phyloP scores from a whole-genome alignment of 208 protist genomes.

The Trypanosoma vivax region DNA sequence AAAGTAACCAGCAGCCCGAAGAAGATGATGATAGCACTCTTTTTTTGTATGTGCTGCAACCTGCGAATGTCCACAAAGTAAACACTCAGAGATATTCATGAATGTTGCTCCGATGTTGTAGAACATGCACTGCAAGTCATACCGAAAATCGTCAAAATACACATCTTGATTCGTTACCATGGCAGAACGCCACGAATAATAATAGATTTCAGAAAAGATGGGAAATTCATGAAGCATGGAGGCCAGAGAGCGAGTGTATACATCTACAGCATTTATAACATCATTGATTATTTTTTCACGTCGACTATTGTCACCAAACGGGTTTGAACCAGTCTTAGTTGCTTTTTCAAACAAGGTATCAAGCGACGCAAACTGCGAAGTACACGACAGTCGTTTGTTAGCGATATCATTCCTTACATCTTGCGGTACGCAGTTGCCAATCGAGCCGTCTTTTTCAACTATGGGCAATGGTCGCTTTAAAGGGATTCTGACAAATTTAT shows the following conservation, averaged over 20 bases:
- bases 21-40: slow-evolving; percentile 52
- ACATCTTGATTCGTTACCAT: slow-evolving; percentile 30
- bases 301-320: slow-evolving; percentile 11
- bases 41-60: slow-evolving; percentile 29
- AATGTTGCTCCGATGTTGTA: slow-evolving; percentile 50
- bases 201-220: slow-evolving; percentile 30
- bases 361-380: slow-evolving; percentile 28
- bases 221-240: slow-evolving; percentile 24
- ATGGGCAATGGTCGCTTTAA: slow-evolving; percentile 14
- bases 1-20: slow-evolving; percentile 61
- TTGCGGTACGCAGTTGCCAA: slow-evolving; percentile 27
- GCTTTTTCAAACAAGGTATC: slow-evolving; percentile 21
- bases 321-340: slow-evolving; percentile 5
- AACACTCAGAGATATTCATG: slow-evolving; percentile 47
- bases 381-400: slow-evolving; percentile 25
- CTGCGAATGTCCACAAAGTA: slow-evolving; percentile 25
- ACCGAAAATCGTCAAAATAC: slow-evolving; percentile 62
- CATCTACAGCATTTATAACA: slow-evolving; percentile 24
- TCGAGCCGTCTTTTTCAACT: slow-evolving; percentile 16
- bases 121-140: slow-evolving; percentile 58
- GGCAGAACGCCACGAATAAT: slow-evolving; percentile 54
- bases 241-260: slow-evolving; percentile 25
- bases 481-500: slow-evolving; percentile 26
- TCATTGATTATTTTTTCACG: slow-evolving; percentile 31
- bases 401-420: slow-evolving; percentile 31